phyloP scores from a whole-genome alignment of 768 basidiomycete genomes.

The Amanita inopinata region DNA sequence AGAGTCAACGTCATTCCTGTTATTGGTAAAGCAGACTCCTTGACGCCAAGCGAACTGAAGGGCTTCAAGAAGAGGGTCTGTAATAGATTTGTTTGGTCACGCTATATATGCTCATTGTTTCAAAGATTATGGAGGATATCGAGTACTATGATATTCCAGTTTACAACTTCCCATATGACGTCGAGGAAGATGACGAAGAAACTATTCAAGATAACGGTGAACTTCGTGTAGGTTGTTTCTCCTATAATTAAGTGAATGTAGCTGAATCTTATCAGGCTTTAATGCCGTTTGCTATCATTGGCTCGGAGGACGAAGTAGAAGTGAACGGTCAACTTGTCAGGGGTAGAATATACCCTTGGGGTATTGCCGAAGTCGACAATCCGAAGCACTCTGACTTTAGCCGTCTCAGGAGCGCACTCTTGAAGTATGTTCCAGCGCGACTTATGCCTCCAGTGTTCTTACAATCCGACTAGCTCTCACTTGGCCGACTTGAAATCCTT shows the following conservation, averaged over 20 bases:
- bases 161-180: conserved; percentile 99
- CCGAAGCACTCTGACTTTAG: conserved; percentile 99
- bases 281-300: conserved; percentile 94
- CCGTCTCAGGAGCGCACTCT: conserved; percentile 80
- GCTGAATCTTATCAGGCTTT: conserved; percentile 55
- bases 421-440: conserved; percentile 51
- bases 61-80: conserved; percentile 92
- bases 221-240: conserved; percentile 53
- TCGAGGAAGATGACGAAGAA: conserved; percentile 98
- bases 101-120: conserved; percentile 4
- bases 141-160: conserved; percentile 97
- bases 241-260: conserved; percentile 4
- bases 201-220: conserved; percentile 97
- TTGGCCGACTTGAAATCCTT: conserved; percentile 89
- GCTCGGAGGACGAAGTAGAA: conserved; percentile 94
- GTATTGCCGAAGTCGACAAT: conserved; percentile 96
- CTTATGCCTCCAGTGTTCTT: conserved; percentile 8
- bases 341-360: conserved; percentile 97
- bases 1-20: conserved; percentile 99
- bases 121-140: conserved; percentile 98
- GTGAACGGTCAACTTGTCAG: conserved; percentile 86
- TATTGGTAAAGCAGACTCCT: conserved; percentile 89
- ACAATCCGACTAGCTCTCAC: conserved; percentile 57
- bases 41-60: conserved; percentile 87
- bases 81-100: conserved; percentile 6